A percentile compares a stretch with the other conserved stretches of the same genome.
phyloP scores from a whole-genome alignment of 371 early-diverging fungal species.

The Fennellomyces sp. region DNA sequence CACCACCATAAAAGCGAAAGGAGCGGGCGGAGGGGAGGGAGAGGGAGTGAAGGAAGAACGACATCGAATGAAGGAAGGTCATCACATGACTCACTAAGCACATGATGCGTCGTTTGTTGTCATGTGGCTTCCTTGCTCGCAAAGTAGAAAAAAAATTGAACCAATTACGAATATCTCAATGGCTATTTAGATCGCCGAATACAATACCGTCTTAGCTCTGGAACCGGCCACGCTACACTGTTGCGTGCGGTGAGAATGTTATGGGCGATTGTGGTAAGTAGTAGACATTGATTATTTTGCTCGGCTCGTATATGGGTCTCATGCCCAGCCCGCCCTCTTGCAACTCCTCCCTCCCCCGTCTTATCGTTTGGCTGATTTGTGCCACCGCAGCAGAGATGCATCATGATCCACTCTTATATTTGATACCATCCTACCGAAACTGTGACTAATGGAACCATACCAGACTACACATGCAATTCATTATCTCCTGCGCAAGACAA shows the following conservation, averaged over 20 bases:
- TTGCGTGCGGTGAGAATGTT: too few relatives aligned
- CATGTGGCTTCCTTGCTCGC: neutral
- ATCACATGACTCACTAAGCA: constrained; percentile 1
- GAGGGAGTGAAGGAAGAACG: neutral
- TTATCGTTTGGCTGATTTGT: neutral
- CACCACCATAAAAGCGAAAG: neutral
- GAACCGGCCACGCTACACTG: too few relatives aligned
- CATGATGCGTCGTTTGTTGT: neutral
- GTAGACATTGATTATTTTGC: too few relatives aligned
- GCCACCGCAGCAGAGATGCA: neutral
- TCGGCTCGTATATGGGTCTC: neutral
- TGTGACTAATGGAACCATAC: too few relatives aligned
- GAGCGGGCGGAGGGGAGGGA: neutral
- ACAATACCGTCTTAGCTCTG: too few relatives aligned
- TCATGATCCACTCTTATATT: neutral
- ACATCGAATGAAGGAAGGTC: neutral
- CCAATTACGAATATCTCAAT: neutral
- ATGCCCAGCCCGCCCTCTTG: neutral
- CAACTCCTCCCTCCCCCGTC: too few relatives aligned
- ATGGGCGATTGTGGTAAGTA: too few relatives aligned
- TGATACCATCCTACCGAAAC: neutral
- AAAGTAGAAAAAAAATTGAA: neutral
- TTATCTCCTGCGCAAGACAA: too few relatives aligned
- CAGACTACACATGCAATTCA: too few relatives aligned
- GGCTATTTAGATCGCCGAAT: neutral